Evolutionary conservation across 2,329 filamentous ascomycete genomes (phyloP).

Genomic region (Colletotrichum filicis): DNA sequence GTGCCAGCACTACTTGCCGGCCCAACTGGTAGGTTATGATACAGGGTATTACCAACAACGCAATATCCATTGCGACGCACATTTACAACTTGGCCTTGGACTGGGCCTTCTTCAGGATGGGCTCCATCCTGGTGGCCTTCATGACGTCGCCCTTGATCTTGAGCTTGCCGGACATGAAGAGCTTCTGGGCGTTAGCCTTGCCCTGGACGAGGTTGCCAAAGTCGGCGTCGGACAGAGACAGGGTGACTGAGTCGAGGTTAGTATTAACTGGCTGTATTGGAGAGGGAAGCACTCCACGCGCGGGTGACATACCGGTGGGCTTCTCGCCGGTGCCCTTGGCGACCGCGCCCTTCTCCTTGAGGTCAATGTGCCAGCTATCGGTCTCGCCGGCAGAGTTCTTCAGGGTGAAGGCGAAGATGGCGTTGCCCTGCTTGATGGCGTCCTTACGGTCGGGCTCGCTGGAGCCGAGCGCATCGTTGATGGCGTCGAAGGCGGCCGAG

Average conservation of each 20-base stretch:
- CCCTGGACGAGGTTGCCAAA: constrained; percentile 86
- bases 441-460: constrained; percentile 82
- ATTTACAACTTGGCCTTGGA: constrained; percentile 83
- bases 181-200: constrained; percentile 91
- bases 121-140: constrained; percentile 98
- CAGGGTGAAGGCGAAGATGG: constrained; percentile 89
- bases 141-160: constrained; percentile 99
- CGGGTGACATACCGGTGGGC: constrained; percentile 76
- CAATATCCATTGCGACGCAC: neutral
- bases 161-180: constrained; percentile 98
- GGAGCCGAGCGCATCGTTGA: constrained; percentile 76
- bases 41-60: constrained; percentile 35
- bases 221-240: constrained; percentile 85
- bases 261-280: neutral
- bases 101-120: constrained; percentile 89
- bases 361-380: constrained; percentile 93
- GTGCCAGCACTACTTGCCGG: neutral
- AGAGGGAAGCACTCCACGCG: neutral
- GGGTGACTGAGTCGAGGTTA: constrained; percentile 71
- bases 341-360: constrained; percentile 89
- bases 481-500: constrained; percentile 90
- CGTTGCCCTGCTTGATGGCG: constrained; percentile 88
- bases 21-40: constrained; percentile 27
- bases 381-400: constrained; percentile 87
- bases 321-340: constrained; percentile 83